Conservation (phyloP, 495 filamentous ascomycete species). For the Parathielavia appendiculata region DNA sequence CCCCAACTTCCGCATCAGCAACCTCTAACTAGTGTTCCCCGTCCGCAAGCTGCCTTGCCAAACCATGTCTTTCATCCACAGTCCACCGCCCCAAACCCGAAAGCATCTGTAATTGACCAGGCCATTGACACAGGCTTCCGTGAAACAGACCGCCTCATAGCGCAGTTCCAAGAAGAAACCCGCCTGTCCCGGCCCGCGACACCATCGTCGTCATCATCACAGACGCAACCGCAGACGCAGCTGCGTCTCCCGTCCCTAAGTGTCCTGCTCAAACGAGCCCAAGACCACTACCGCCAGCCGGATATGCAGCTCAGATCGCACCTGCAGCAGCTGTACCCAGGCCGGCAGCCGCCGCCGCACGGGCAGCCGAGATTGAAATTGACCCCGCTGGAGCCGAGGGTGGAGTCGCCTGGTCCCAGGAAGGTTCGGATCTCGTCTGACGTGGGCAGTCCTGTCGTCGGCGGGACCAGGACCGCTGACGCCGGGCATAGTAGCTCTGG, state of each 20-base stretch:
- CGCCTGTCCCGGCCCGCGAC: conserved; percentile 3
- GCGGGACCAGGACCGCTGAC: not conserved
- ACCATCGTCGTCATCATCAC: conserved; percentile 1
- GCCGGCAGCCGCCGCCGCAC: not conserved
- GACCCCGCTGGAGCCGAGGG: conserved; percentile 23
- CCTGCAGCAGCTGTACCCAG: not conserved
- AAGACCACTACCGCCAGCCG: not conserved
- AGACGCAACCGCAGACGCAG: not conserved
- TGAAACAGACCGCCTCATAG: conserved; percentile 24
- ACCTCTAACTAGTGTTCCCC: not conserved
- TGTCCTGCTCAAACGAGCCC: too few relatives aligned
- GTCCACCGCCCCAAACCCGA: not conserved
- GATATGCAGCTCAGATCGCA: not conserved
- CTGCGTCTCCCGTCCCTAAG: conserved; percentile 12
- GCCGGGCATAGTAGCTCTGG: too few relatives aligned
- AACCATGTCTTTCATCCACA: not conserved
- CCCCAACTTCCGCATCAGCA: not conserved
- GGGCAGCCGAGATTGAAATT: conserved; percentile 7
- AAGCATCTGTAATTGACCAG: not conserved
- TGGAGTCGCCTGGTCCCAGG: conserved; percentile 22
- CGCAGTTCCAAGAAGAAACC: conserved; percentile 10
- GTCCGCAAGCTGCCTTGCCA: not conserved
- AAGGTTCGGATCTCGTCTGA: conserved; percentile 19
- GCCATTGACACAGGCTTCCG: conserved; percentile 19
- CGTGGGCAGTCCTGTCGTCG: conserved; percentile 8